These are phyloP conservation scores for Tricholoma saponaceum DNA, from an alignment of 768 basidiomycete species.

Conservation along the genomic window DNA sequence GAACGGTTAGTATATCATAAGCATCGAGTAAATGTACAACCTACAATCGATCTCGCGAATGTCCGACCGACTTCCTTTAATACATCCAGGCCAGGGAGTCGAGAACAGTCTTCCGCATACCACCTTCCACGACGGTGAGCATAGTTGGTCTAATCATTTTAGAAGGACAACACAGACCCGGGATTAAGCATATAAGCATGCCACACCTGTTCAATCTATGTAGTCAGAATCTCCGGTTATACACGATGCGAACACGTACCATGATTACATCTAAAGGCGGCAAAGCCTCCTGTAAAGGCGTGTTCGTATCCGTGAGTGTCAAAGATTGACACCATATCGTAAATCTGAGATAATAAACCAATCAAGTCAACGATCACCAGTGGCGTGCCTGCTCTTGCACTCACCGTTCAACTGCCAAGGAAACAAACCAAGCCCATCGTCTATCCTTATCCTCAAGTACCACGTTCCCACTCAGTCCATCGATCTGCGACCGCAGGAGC, in stretches of 20 bases:
- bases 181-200: conserved; percentile 16
- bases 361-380: background rate
- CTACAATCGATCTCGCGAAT: conserved; percentile 1
- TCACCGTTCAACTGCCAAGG: conserved; percentile 12
- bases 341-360: background rate
- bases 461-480: background rate
- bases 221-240: background rate
- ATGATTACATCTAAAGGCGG: conserved; percentile 4
- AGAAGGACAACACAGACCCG: background rate
- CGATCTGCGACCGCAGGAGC: conserved; percentile 1
- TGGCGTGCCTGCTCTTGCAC: background rate
- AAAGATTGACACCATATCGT: background rate
- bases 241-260: background rate
- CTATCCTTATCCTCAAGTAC: conserved; percentile 5
- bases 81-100: background rate
- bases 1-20: background rate
- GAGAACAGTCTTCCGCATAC: conserved; percentile 10
- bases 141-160: background rate
- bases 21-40: background rate
- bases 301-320: background rate
- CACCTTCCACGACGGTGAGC: conserved; percentile 2
- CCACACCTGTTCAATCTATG: conserved; percentile 8
- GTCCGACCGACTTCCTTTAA: background rate
- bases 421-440: conserved; percentile 13
- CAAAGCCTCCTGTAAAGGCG: background rate